Evolutionary conservation across 2,329 filamentous ascomycete genomes (phyloP).

Genomic region (Cadophora luteo-olivacea): DNA sequence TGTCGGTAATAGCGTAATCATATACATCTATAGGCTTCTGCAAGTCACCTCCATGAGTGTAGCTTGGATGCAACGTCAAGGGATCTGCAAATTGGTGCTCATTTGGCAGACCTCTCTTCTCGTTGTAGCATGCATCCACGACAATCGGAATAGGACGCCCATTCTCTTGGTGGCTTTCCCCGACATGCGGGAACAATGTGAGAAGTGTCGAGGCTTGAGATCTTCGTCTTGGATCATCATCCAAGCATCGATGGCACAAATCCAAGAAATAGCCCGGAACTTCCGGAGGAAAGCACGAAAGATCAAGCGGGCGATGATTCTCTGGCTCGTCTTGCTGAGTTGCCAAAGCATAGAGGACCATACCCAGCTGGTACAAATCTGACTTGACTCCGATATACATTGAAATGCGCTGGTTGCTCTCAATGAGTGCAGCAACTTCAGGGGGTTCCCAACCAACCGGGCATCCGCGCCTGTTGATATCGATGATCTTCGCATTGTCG

Average conservation of each 20-base stretch:
- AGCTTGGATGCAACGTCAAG: conserved; percentile 19
- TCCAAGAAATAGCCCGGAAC: conserved; percentile 86
- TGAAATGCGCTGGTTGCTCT: conserved; percentile 86
- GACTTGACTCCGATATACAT: conserved; percentile 99
- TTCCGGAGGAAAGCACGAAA: conserved; percentile 59
- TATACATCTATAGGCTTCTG: conserved; percentile 32
- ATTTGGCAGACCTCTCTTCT: conserved; percentile 27
- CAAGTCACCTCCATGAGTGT: conserved; percentile 25
- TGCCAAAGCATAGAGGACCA: conserved; percentile 92
- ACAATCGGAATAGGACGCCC: conserved; percentile 39
- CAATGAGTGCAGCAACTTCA: conserved; percentile 84
- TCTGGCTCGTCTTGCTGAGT: conserved; percentile 92
- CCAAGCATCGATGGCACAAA: conserved; percentile 75
- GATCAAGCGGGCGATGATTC: conserved; percentile 71
- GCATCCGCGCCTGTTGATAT: conserved; percentile 97
- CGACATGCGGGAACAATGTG: conserved; percentile 65
- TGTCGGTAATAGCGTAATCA: conserved; percentile 40
- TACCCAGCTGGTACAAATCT: conserved; percentile 93
- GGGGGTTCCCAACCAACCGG: conserved; percentile 98
- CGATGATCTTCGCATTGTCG: conserved; percentile 93
- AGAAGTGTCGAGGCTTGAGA: conserved; percentile 77
- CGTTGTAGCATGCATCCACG: conserved; percentile 38
- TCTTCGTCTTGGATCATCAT: conserved; percentile 73
- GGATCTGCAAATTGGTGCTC: conserved; percentile 25
- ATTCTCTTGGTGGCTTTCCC: conserved; percentile 31